Evolutionary conservation across 192 early-diverging fungal species (phyloP), one percentile per base, ranked within the genome.

Genomic region (Ambispora gerdemannii): DNA sequence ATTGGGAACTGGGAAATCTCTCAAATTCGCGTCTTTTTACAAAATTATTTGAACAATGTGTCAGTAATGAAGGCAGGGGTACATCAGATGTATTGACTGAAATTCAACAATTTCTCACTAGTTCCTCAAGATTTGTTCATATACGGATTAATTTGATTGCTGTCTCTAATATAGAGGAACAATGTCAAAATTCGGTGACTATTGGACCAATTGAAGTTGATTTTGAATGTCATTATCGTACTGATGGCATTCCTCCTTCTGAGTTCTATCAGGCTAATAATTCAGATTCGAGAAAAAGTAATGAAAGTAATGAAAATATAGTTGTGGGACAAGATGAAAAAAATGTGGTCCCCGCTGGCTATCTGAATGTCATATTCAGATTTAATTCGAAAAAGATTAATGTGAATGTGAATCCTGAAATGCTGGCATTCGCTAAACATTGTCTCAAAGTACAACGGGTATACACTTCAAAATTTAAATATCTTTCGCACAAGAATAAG

Each of bases 1-100:
- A 72, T 69, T 88, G 89, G 89, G 87, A 91, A 63, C 83, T 88
- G 70, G 73, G 75, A 8, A 75, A 86, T 74, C 56, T 81, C 50
- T 69, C 73, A 11, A 49, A 51, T 0, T 80, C 80, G 38, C 79
- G 77, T 15, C 60, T 88, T 2, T 81, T 87, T 38, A 79, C 77
- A 0, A 63, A 83, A 25, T 72, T 80, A 0, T 85, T 86, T 70
- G 77, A 80, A 50, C 75, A 67, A 25, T 7, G 52, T 11, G 22
- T 32, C 3, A 38, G 72, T 1, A 28, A 60, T n/a, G 52, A 71
- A 4, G 28, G 27, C 1, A 32, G 50, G 25, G n/a, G n/a, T n/a
- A 35, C 73, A 10, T 10, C 11, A 1, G 75, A 56, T 58, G 11
- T 25, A 19, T 64, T 53, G 0, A 56, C 75, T 34, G 55, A 75